These are phyloP conservation scores for Aspergillus quadrilineatus DNA, from an alignment of 2,329 filamentous ascomycete genomes.

Conservation along the genomic window DNA sequence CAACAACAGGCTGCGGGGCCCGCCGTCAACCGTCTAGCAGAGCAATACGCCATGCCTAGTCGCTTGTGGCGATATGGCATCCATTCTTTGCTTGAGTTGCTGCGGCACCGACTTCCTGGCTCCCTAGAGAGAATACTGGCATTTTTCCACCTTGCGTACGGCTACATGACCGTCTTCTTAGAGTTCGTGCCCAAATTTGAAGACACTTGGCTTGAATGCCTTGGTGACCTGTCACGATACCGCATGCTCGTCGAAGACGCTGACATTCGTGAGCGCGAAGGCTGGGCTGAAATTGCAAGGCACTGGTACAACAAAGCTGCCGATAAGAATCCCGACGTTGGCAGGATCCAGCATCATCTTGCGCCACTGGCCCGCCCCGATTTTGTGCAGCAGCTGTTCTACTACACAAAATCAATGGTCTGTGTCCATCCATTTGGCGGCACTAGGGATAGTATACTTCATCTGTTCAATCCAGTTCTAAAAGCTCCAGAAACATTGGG, in stretches of 20 bases:
- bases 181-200: constrained; percentile 82
- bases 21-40: constrained; percentile 66
- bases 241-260: constrained; percentile 89
- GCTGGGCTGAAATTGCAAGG: constrained; percentile 76
- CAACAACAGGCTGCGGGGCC: constrained; percentile 68
- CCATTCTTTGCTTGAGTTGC: constrained; percentile 75
- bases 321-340: constrained; percentile 71
- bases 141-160: constrained; percentile 86
- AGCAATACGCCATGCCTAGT: constrained; percentile 86
- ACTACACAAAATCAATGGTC: constrained; percentile 59
- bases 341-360: constrained; percentile 82
- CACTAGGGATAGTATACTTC: constrained; percentile 57
- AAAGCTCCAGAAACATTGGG: constrained; percentile 36
- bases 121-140: constrained; percentile 86
- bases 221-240: constrained; percentile 82
- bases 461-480: constrained; percentile 54
- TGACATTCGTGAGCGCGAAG: constrained; percentile 70
- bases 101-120: constrained; percentile 70
- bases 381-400: constrained; percentile 58
- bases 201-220: constrained; percentile 90
- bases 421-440: constrained; percentile 56
- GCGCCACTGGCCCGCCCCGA: constrained; percentile 65
- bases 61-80: constrained; percentile 95
- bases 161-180: constrained; percentile 81
- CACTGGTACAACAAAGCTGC: constrained; percentile 85